These are phyloP conservation scores for Mycena vitilis DNA, from an alignment of 768 basidiomycete species.

Conservation along the genomic window DNA sequence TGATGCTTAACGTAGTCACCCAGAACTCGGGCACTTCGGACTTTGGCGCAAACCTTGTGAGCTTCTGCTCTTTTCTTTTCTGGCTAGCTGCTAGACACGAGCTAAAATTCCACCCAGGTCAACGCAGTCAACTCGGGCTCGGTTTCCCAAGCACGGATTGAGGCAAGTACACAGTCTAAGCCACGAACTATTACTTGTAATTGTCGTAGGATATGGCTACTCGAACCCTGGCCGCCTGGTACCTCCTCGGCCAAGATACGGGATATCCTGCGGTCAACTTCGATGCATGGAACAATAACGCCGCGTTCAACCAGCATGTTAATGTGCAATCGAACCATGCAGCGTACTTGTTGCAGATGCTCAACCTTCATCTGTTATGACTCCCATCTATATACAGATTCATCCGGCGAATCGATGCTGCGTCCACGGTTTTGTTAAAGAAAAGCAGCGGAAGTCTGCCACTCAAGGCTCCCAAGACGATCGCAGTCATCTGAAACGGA, in stretches of 20 bases:
- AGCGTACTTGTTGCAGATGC: too few relatives aligned
- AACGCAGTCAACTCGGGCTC: constrained; percentile 67
- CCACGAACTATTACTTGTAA: too few relatives aligned
- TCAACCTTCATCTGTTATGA: too few relatives aligned
- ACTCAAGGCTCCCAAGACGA: constrained; percentile 39
- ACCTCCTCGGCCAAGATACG: constrained; percentile 65
- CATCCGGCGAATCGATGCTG: constrained; percentile 57
- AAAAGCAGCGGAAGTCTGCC: constrained; percentile 52
- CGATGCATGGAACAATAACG: constrained; percentile 59
- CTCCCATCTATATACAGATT: constrained; percentile 38
- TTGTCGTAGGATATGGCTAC: constrained; percentile 82
- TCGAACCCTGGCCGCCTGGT: constrained; percentile 76
- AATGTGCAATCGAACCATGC: constrained; percentile 71
- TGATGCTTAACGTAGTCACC: constrained; percentile 39
- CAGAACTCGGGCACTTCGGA: constrained; percentile 59
- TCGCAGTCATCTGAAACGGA: constrained; percentile 70
- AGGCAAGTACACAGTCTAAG: too few relatives aligned
- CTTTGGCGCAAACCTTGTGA: constrained; percentile 68
- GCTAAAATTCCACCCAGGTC: neutral
- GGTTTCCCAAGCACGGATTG: constrained; percentile 67
- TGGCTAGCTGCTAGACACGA: neutral
- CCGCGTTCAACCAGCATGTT: constrained; percentile 55
- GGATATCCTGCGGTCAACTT: constrained; percentile 72
- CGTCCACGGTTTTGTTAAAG: constrained; percentile 58
- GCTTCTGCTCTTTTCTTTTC: constrained; percentile 33